Evolutionary conservation across 208 protist species (phyloP).

Genomic region (Willaertia magna): DNA sequence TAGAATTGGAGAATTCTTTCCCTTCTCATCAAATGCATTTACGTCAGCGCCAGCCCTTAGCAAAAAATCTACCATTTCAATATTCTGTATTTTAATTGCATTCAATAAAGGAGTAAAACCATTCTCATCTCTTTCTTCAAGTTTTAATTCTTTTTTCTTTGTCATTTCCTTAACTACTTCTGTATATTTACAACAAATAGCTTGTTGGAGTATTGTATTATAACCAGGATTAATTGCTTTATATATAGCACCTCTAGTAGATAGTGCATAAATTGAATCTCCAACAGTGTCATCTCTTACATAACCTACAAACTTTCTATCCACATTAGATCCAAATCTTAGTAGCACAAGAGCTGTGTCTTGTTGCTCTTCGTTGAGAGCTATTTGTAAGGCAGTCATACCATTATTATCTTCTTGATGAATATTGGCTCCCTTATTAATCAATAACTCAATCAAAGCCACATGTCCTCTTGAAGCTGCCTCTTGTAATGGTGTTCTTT

Average conservation of each 20-base stretch:
- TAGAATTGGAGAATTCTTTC: not conserved
- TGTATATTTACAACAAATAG: not conserved
- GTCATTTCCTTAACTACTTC: not conserved
- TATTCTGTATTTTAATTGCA: not conserved
- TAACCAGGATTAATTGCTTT: not conserved
- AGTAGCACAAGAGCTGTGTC: not conserved
- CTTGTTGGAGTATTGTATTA: conserved; percentile 9
- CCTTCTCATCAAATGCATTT: not conserved
- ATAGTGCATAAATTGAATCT: too few relatives aligned
- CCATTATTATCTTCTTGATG: not conserved
- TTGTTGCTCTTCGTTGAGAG: not conserved
- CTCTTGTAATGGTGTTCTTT: not conserved
- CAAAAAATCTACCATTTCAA: not conserved
- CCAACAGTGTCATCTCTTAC: not conserved
- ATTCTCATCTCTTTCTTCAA: not conserved
- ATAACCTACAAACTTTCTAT: not conserved
- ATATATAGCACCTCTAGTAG: too few relatives aligned
- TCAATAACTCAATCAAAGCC: not conserved
- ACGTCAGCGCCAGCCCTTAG: not conserved
- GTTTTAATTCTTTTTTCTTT: not conserved
- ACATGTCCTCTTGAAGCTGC: conserved; percentile 1
- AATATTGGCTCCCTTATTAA: not conserved
- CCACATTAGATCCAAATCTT: not conserved
- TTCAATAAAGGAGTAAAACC: not conserved
- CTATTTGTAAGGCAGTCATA: not conserved